Evolutionary conservation across 768 basidiomycete species (phyloP), one percentile per base, ranked within the genome.

Genomic region (Coprinopsis sp.): DNA sequence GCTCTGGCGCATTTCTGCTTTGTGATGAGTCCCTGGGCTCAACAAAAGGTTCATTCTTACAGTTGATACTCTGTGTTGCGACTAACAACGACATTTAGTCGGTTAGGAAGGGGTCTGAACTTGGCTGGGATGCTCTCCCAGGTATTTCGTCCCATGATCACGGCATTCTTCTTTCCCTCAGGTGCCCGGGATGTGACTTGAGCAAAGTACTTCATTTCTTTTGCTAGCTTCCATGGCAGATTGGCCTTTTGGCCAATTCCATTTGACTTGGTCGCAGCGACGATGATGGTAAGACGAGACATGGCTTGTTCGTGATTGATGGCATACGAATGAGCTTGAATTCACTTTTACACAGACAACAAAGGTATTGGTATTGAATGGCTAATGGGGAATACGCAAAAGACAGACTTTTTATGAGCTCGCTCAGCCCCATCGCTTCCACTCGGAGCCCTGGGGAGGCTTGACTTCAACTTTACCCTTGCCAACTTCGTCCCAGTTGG

Each of bases 121-220:
- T 82, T 88, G 16, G 59, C 53, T 6, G 96, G 95, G 45, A 99
- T 97, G 61, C 90, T 90, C 67, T 97, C 92, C 96, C 96, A 99
- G 12, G 93, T 95, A 58, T 89, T 92, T 46, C 95, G 77, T 11
- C 96, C 96, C 95, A 99, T 97, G 46, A 97, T 69, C 16, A 97
- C 84, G 1, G 78, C 81, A 65, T 97, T 98, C 48, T 61, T 68
- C 36, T 58, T 61, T 5, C 71, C 75, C 29, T 72, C 65, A 5
- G 82, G 79, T 25, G 81, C 77, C 30, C 63, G 67, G 5, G 79
- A 78, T 25, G 89, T 89, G 61, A 85, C 82, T 44, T 77, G 74
- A n/a, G 84, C 82, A 62, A 99, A 99, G 65, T 95, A 96, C 41
- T 85, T 82, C 78, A 97, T 83, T 61, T 99, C 96, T 47, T 77